Conservation (phyloP, 1,284 basidiomycete genomes). For the Pseudozyma hubeiensis region DNA sequence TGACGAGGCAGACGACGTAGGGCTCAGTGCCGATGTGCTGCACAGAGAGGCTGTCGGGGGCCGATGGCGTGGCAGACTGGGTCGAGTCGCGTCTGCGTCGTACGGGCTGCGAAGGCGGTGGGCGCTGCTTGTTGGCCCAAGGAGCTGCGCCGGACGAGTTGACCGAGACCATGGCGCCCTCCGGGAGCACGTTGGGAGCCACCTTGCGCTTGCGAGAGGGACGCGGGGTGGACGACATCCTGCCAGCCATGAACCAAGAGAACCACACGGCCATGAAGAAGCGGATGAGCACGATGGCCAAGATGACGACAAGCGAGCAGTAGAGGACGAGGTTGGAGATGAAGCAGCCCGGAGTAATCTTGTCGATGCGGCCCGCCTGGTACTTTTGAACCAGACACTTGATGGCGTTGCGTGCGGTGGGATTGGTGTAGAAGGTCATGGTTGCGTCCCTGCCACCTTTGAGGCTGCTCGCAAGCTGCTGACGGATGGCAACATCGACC, state of each 20-base stretch:
- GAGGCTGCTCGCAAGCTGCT: constrained; percentile 73
- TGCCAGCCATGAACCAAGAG: constrained; percentile 93
- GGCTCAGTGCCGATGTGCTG: constrained; percentile 74
- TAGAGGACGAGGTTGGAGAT: constrained; percentile 90
- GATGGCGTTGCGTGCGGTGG: constrained; percentile 49
- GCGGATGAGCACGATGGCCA: constrained; percentile 87
- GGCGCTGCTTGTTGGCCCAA: constrained; percentile 73
- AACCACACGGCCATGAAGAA: constrained; percentile 97
- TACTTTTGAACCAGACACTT: constrained; percentile 63
- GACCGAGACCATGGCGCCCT: constrained; percentile 86
- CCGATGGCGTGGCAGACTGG: constrained; percentile 27
- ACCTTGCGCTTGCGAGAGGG: constrained; percentile 73
- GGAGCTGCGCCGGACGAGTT: constrained; percentile 91
- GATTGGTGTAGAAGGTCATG: constrained; percentile 56
- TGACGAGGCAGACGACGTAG: constrained; percentile 93
- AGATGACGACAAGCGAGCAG: constrained; percentile 88
- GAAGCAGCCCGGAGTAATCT: constrained; percentile 94
- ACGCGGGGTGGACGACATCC: constrained; percentile 69
- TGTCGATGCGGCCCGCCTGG: constrained; percentile 90
- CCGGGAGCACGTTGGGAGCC: constrained; percentile 70
- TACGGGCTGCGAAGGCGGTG: constrained; percentile 45
- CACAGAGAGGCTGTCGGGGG: constrained; percentile 44
- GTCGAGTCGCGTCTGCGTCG: constrained; percentile 40
- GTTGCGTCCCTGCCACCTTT: constrained; percentile 86
- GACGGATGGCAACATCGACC: constrained; percentile 86